phyloP scores from a whole-genome alignment of 1,284 basidiomycete species.

The Ceratobasidium sp. region DNA sequence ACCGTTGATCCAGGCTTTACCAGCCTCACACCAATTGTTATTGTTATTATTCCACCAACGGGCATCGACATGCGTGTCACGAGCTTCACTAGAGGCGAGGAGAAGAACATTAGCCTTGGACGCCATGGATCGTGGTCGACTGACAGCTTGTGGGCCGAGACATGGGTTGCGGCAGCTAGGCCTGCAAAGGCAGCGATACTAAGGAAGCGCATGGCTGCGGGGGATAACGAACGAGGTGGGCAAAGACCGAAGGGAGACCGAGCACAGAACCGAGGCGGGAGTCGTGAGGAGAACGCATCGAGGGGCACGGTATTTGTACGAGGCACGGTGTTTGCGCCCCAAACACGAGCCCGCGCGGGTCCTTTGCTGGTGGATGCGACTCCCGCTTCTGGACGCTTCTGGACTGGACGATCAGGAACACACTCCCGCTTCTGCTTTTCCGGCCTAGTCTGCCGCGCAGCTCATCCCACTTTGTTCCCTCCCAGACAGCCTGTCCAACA shows the following conservation, averaged over 20 bases:
- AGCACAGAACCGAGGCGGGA: conserved; percentile 22
- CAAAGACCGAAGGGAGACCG: conserved; percentile 19
- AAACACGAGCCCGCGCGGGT: background rate
- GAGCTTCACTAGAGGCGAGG: conserved; percentile 1
- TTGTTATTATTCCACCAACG: too few relatives aligned
- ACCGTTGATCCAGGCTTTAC: background rate
- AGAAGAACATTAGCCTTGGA: background rate
- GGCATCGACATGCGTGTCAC: background rate
- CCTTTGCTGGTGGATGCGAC: background rate
- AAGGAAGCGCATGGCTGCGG: conserved; percentile 34
- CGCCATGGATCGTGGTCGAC: background rate
- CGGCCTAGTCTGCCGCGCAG: background rate
- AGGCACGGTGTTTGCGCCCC: background rate
- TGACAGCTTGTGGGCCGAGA: conserved; percentile 11
- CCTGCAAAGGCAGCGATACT: conserved; percentile 32
- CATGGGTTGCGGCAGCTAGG: conserved; percentile 12
- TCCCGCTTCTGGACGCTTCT: background rate
- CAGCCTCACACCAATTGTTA: background rate
- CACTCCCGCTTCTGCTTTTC: background rate
- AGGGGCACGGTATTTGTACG: background rate
- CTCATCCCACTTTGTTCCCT: background rate
- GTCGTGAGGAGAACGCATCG: background rate
- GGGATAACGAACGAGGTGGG: conserved; percentile 8
- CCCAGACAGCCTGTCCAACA: background rate
- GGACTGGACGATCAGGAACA: conserved; percentile 26